Percentiles rank a stretch among this genome's conserved stretches.
Evolutionary conservation across 257 asterid species (phyloP).

Genomic region (Solanum corneliomulleri): DNA sequence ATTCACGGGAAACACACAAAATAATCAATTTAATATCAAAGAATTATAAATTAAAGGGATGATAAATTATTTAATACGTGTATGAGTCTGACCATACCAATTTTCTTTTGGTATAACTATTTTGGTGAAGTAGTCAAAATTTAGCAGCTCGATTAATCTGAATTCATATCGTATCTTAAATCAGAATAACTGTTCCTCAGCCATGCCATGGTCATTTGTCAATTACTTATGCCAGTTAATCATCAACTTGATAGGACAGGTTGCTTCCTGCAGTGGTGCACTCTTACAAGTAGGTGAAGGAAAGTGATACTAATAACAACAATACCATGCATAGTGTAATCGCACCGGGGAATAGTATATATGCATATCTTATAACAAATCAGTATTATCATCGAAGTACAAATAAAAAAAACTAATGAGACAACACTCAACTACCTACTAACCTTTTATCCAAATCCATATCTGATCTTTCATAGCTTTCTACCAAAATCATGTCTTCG

Average conservation of each 20-base stretch:
- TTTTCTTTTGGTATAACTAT: background rate
- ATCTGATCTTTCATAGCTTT: background rate
- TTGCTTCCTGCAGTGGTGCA: background rate
- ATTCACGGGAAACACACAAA: background rate
- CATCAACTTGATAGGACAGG: background rate
- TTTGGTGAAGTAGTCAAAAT: background rate
- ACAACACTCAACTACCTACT: background rate
- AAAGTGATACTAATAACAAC: background rate
- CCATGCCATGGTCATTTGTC: background rate
- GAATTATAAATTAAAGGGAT: background rate
- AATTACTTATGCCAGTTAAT: background rate
- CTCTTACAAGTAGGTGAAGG: background rate
- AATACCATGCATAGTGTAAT: too few species aligned
- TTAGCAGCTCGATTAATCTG: background rate
- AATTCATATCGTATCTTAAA: background rate
- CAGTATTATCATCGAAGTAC: background rate
- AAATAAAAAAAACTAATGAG: background rate
- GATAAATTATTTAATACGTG: background rate
- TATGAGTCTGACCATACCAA: background rate
- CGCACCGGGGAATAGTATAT: accelerated
- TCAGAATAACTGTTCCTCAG: background rate
- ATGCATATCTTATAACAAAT: background rate
- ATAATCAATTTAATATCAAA: background rate
- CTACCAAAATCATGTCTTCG: background rate
- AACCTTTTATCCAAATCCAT: background rate